These are phyloP conservation scores for Globisporangium polare DNA, from an alignment of 352 stramenopile genomes.

Conservation along the genomic window DNA sequence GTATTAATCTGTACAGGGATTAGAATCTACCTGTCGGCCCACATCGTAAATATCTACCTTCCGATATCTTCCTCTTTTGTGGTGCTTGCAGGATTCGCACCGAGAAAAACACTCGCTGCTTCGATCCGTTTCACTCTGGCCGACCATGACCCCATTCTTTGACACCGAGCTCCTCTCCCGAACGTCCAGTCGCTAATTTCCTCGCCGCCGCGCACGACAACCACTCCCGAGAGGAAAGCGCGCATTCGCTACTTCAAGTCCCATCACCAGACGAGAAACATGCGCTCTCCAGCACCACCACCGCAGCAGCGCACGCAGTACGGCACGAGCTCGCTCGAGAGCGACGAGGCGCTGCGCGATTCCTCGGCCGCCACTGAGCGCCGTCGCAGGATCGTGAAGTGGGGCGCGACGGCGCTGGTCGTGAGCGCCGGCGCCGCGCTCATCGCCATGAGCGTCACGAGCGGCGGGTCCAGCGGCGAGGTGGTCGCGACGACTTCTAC, in stretches of 20 bases:
- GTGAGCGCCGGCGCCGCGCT: conserved; percentile 23
- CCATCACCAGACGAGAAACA: background rate
- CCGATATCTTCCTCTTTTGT: no score
- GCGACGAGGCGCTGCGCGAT: conserved; percentile 14
- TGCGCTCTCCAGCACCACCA: background rate
- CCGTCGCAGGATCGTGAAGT: conserved; percentile 24
- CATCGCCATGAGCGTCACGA: conserved; percentile 20
- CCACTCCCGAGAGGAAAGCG: background rate
- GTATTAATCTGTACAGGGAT: no score
- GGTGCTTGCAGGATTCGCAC: no score
- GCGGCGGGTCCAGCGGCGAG: conserved; percentile 2
- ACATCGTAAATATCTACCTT: no score
- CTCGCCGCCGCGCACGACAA: background rate
- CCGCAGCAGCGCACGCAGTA: conserved; percentile 17
- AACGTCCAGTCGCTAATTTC: no score
- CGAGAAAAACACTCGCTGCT: no score
- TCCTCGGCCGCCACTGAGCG: conserved; percentile 9
- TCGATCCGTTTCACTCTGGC: no score
- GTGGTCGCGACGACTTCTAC: conserved; percentile 1
- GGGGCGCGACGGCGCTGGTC: conserved; percentile 25
- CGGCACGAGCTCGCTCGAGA: conserved; percentile 25
- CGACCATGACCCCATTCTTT: no score
- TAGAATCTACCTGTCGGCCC: no score
- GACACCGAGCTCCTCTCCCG: no score
- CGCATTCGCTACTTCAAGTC: background rate